Conservation (phyloP, 1,284 basidiomycete genomes). For the Cryptococcus sp. region DNA sequence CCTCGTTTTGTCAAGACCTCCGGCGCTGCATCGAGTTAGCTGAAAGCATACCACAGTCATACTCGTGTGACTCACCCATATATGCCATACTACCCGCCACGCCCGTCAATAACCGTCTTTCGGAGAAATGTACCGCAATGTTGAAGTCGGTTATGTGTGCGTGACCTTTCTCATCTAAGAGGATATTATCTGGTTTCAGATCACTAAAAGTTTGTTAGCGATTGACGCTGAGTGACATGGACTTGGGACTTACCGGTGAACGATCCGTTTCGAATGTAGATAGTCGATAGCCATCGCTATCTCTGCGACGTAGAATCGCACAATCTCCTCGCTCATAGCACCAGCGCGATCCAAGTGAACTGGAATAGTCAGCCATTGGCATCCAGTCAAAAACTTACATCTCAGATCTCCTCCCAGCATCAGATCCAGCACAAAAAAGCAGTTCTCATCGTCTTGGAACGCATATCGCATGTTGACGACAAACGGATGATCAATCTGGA, state of each 20-base stretch:
- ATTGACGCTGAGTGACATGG: background rate
- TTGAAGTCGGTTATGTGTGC: slow-evolving; percentile 98
- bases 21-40: slow-evolving; percentile 61
- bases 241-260: slow-evolving; percentile 73
- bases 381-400: slow-evolving; percentile 61
- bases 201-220: slow-evolving; percentile 61
- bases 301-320: slow-evolving; percentile 89
- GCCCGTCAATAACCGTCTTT: slow-evolving; percentile 74
- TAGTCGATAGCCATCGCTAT: slow-evolving; percentile 82
- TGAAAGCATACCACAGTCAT: background rate
- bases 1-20: slow-evolving; percentile 72
- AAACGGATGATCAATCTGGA: slow-evolving; percentile 89
- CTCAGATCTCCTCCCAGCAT: slow-evolving; percentile 95
- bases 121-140: slow-evolving; percentile 94
- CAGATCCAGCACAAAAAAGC: slow-evolving; percentile 94
- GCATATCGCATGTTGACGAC: slow-evolving; percentile 93
- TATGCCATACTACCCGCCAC: slow-evolving; percentile 98
- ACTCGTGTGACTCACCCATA: slow-evolving; percentile 63
- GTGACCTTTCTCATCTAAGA: slow-evolving; percentile 88
- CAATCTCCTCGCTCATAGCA: slow-evolving; percentile 73
- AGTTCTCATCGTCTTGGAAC: slow-evolving; percentile 97
- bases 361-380: slow-evolving; percentile 44
- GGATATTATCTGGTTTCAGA: slow-evolving; percentile 94
- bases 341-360: slow-evolving; percentile 86
- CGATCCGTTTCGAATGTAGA: slow-evolving; percentile 86